Evolutionary conservation across 768 basidiomycete species (phyloP), one percentile per base, ranked within the genome.

Genomic region (Panus rudis): DNA sequence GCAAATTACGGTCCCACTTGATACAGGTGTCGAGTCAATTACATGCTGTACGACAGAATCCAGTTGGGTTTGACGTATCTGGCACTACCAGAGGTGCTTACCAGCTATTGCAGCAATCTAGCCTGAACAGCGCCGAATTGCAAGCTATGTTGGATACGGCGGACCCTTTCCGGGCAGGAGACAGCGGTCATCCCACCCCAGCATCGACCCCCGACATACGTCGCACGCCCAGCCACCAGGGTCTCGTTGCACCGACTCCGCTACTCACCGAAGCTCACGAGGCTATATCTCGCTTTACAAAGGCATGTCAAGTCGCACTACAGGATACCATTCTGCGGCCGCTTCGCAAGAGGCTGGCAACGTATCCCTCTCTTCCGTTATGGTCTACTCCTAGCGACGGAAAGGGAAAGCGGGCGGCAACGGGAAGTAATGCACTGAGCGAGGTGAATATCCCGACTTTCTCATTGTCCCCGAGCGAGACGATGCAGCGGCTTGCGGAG

Each of bases 381-480:
- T 97, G 92, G 90, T 66, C 71, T 21, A 63, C 73, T 1, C 50
- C 68, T 0, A 67, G 67, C 49, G 76, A 77, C 52, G 66, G 76
- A 17, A 76, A 69, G 50, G 59, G 65, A 5, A 56, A 52, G 32
- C 70, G 68, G 12, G 65, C 63, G 6, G 63, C 70, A 17, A 67
- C 69, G 17, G 70, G 66, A 12, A 58, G 71, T 20, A 49, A 21
- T 38, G 57, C 52, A 13, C 41, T 56, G 23, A 57, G 49, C 56
- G 79, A 81, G 27, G 67, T 89, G 21, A 72, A 76, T 25, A 76
- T 98, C 5, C 96, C 96, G 2, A 88, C 78, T 5, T 99, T 99
- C 67, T 96, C 92, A 1, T 71, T 97, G 11, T 89, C 88, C 8
- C 93, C 92, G 1, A 94, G 83, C 42, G 88, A 91, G 42, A 80